Evolutionary conservation across 371 early-diverging fungal species (phyloP).

Genomic region (Mortierella sp.): DNA sequence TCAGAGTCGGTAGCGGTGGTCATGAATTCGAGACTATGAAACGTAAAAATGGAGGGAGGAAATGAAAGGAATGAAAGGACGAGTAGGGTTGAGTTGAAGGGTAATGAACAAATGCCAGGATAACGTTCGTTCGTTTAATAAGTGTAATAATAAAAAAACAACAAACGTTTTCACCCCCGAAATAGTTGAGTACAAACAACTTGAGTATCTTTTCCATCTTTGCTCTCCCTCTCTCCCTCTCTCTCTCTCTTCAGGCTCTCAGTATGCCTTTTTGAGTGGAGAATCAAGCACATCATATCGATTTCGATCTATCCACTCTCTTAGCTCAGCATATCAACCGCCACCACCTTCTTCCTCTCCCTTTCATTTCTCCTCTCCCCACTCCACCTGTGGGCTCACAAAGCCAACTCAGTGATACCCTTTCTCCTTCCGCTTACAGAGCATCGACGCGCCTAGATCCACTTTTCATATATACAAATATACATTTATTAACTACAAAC

Average conservation of each 20-base stretch:
- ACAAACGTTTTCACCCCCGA: no score
- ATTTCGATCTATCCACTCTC: not conserved
- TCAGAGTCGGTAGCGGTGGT: not conserved
- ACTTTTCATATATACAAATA: not conserved
- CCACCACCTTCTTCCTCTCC: not conserved
- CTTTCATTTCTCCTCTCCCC: not conserved
- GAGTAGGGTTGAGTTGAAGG: not conserved
- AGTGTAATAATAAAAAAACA: no score
- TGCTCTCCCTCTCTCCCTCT: no score
- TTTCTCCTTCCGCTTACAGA: no score
- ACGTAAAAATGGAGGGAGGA: no score
- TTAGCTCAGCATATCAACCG: not conserved
- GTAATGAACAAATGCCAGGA: not conserved
- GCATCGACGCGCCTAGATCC: no score
- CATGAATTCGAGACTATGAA: not conserved
- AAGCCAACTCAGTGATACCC: not conserved
- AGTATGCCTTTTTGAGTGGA: no score
- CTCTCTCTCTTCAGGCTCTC: no score
- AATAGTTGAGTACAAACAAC: no score
- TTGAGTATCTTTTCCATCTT: no score
- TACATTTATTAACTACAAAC: not conserved
- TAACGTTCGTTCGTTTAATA: no score
- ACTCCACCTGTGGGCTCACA: constrained; percentile 1
- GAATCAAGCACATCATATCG: no score
- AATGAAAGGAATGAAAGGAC: not conserved